Conservation (phyloP, 192 early-diverging fungal genomes). For the Phycomyces nitens region DNA sequence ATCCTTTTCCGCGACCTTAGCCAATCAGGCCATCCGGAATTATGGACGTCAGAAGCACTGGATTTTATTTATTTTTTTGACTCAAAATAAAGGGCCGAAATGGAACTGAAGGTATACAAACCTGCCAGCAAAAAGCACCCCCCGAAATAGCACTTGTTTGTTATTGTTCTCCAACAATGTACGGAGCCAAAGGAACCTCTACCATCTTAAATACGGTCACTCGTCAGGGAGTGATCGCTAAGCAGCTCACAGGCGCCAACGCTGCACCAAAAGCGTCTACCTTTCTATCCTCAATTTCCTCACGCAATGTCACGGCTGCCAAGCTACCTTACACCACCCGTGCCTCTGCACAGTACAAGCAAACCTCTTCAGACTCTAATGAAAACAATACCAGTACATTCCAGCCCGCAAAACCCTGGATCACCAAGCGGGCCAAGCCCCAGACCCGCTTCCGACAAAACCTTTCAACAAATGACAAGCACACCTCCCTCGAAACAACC, state of each 20-base stretch:
- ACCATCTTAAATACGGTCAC: slow-evolving; percentile 29
- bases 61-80: no score
- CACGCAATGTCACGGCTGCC: slow-evolving; percentile 26
- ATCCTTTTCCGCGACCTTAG: no score
- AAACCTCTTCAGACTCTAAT: not conserved
- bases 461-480: not conserved
- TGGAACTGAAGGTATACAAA: no score
- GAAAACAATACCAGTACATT: no score
- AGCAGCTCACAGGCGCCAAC: slow-evolving; percentile 23
- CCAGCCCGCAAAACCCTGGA: no score
- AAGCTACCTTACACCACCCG: slow-evolving; percentile 24
- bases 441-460: no score
- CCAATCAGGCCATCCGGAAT: no score
- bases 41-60: no score
- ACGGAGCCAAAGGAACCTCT: slow-evolving; percentile 33
- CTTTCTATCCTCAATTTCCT: slow-evolving; percentile 16
- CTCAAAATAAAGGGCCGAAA: no score
- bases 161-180: slow-evolving; percentile 15
- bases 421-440: no score
- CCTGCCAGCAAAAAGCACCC: no score
- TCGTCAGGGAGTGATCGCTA: slow-evolving; percentile 32
- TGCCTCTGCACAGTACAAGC: not conserved
- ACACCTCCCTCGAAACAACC: not conserved
- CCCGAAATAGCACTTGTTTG: not conserved
- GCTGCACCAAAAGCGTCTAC: slow-evolving; percentile 19